phyloP scores from a whole-genome alignment of 1,284 basidiomycete genomes.

The Clitocybe nebularis region DNA sequence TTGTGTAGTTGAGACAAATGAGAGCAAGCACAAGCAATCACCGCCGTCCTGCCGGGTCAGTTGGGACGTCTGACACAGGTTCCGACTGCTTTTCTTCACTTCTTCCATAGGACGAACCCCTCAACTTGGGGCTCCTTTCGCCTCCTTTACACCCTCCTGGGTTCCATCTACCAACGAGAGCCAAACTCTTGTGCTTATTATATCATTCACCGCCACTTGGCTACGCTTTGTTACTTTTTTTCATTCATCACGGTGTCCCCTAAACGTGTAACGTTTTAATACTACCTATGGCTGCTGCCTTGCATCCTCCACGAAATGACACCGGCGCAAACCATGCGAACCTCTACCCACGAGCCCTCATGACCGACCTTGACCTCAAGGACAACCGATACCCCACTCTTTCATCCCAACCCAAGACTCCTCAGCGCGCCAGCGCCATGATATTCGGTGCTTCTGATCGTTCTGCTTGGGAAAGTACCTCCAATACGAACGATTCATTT shows the following conservation, averaged over 20 bases:
- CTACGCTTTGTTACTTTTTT: background rate
- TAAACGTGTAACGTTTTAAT: constrained; percentile 11
- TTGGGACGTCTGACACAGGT: background rate
- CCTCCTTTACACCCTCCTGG: no score
- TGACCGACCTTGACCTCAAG: constrained; percentile 56
- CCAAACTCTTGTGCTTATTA: no score
- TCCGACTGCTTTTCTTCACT: constrained; percentile 3
- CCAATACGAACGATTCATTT: constrained; percentile 10
- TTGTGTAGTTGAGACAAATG: constrained; percentile 5
- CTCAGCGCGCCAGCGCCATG: constrained; percentile 25
- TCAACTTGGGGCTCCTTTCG: no score
- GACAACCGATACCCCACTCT: constrained; percentile 59
- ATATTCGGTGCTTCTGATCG: constrained; percentile 17
- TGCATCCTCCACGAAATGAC: constrained; percentile 41
- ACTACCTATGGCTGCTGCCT: constrained; percentile 43
- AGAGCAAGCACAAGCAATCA: constrained; percentile 4
- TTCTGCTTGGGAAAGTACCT: constrained; percentile 18
- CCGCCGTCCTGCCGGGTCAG: background rate
- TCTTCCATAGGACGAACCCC: background rate
- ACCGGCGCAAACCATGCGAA: constrained; percentile 26
- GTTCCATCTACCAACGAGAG: background rate
- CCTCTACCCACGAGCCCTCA: constrained; percentile 48
- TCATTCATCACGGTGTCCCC: constrained; percentile 4
- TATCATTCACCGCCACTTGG: background rate
- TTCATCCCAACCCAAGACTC: constrained; percentile 19